These are phyloP conservation scores for Ophiostoma pallidulum DNA, from an alignment of 2,329 filamentous ascomycete genomes.

Conservation along the genomic window DNA sequence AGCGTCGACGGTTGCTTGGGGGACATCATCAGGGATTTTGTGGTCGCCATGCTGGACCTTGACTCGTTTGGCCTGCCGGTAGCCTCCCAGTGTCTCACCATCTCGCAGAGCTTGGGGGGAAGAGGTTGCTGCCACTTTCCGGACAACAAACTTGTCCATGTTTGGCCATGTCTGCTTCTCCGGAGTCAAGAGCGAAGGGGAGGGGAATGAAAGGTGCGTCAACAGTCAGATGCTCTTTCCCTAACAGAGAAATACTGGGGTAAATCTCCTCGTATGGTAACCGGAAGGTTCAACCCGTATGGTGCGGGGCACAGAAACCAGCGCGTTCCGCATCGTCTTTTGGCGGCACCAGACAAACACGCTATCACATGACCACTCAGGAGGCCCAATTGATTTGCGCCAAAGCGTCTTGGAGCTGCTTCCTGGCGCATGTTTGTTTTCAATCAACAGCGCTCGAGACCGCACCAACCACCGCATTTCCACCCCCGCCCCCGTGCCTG, in stretches of 20 bases:
- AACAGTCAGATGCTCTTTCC: neutral
- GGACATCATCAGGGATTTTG: neutral
- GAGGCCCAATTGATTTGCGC: neutral
- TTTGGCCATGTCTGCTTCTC: neutral
- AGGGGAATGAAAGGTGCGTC: neutral
- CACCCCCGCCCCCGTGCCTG: too few relatives aligned
- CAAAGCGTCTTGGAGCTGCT: too few relatives aligned
- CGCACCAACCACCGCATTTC: too few relatives aligned
- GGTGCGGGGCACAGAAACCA: conserved; percentile 2
- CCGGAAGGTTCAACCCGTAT: too few relatives aligned
- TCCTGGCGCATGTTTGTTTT: too few relatives aligned
- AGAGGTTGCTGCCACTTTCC: neutral
- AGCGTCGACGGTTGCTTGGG: neutral
- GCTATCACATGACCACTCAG: conserved; percentile 11
- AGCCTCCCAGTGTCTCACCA: neutral
- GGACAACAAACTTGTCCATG: conserved; percentile 12
- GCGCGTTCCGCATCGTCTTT: neutral
- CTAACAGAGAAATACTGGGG: neutral
- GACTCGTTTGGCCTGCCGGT: conserved; percentile 1
- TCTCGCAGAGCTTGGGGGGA: neutral
- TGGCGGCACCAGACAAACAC: conserved; percentile 6
- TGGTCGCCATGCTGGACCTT: neutral
- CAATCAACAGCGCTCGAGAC: too few relatives aligned
- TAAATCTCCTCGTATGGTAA: neutral
- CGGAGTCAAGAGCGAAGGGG: neutral